Percentiles rank a stretch among this genome's conserved stretches.
phyloP scores from a whole-genome alignment of 495 filamentous ascomycete genomes.

The Penicillium pulvis region DNA sequence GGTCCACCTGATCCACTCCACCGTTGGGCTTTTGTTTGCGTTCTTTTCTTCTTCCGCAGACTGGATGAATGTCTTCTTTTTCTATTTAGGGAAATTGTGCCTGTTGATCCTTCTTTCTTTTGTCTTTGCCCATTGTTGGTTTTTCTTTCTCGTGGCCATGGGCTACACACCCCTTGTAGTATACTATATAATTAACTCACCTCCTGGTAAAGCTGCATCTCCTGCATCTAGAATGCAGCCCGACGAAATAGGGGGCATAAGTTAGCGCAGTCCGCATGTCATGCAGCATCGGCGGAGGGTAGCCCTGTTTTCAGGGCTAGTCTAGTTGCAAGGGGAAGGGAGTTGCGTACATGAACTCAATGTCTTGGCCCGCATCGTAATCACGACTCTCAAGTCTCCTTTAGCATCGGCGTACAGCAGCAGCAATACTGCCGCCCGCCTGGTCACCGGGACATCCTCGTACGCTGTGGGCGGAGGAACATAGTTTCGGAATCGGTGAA shows the following conservation, averaged over 20 bases:
- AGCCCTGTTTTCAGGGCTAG: constrained; percentile 6
- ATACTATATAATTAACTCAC: constrained; percentile 45
- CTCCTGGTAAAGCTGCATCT: constrained; percentile 86
- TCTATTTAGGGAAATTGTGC: neutral
- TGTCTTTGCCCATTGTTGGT: neutral
- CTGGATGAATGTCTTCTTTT: neutral
- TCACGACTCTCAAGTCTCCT: constrained; percentile 77
- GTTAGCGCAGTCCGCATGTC: constrained; percentile 25
- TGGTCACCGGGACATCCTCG: constrained; percentile 64
- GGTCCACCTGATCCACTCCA: neutral
- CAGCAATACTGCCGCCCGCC: constrained; percentile 81
- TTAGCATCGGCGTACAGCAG: constrained; percentile 79
- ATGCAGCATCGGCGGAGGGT: constrained; percentile 13
- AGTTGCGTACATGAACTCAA: constrained; percentile 58
- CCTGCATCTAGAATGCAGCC: constrained; percentile 53
- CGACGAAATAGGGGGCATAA: neutral
- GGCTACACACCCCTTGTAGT: neutral
- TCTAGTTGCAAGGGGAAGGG: constrained; percentile 3
- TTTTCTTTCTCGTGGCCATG: neutral
- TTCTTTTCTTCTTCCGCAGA: neutral
- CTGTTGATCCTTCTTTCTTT: constrained; percentile 2
- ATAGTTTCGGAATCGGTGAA: constrained; percentile 75
- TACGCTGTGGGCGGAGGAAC: constrained; percentile 60
- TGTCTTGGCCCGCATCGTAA: constrained; percentile 81
- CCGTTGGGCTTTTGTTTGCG: neutral